Base-by-base conservation (phyloP, 2,329 filamentous ascomycete genomes). In the Iodosphaeria phyllophila region DNA sequence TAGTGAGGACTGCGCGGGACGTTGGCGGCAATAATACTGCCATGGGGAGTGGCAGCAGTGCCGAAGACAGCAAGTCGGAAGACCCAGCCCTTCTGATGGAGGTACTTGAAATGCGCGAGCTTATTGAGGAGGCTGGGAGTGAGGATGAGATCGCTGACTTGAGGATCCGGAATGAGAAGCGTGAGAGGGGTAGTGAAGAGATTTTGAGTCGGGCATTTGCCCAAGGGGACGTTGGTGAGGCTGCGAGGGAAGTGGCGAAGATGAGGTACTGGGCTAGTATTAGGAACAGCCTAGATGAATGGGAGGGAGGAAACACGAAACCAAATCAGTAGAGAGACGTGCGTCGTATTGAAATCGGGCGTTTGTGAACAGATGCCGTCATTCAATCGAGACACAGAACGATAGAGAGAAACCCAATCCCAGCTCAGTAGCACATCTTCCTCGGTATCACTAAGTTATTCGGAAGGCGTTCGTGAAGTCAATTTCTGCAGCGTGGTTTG, bases 251-350 rank as follows among this genome's bases (percentile, higher is more conserved):
- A 60, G 72, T 74, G 22, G 70, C 92, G 2, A 60, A 65, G 46
- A 50, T 93, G 53, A 60, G 82, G 46, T 95, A 93, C 55, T 93
- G 86, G 86, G 64, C 76, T 28, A 92, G 84, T 50, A 74, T 95
- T 32, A 64, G 70, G 32, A 76, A 91, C 48, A 77, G 72, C 23
- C 54, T 93, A 41, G 58, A 75, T 43, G 67, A 73, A 33, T 93
- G 86, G 84, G 82, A 92, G 58, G 68, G 60, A 39, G 84, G 82
- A 5, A 74, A 69, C n/a, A n/a, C n/a, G n/a, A n/a, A n/a, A n/a
- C n/a, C n/a, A n/a, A n/a, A n/a, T n/a, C n/a, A n/a, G n/a, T n/a
- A n/a, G n/a, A n/a, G n/a, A n/a, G n/a, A n/a, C n/a, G n/a, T n/a
- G n/a, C n/a, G n/a, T n/a, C n/a, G n/a, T n/a, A n/a, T n/a, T n/a